These are phyloP conservation scores for Colletotrichum aenigma DNA, from an alignment of 2,329 filamentous ascomycete genomes.

Conservation along the genomic window DNA sequence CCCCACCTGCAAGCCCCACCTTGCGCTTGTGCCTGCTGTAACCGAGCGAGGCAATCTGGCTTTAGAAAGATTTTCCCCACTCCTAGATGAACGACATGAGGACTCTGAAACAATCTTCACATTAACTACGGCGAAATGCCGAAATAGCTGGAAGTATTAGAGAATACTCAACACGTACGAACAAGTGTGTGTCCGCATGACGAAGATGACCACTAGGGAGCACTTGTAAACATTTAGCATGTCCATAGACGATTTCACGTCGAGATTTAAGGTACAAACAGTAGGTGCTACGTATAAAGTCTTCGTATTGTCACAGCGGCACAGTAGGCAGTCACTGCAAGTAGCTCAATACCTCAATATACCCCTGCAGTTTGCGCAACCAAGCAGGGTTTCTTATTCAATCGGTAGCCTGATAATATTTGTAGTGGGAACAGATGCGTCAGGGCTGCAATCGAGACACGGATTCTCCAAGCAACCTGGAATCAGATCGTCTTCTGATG, in stretches of 20 bases:
- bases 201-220: neutral
- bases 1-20: neutral
- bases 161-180: neutral
- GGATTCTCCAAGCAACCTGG: neutral
- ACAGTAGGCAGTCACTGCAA: neutral
- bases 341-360: neutral
- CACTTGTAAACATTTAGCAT: neutral
- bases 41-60: neutral
- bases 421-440: neutral
- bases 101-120: neutral
- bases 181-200: neutral
- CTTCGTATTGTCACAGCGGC: neutral
- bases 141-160: neutral
- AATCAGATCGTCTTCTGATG: neutral
- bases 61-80: neutral
- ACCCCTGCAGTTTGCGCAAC: neutral
- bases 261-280: neutral
- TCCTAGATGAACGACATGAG: neutral
- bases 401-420: neutral
- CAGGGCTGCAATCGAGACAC: neutral
- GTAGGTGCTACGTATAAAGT: neutral
- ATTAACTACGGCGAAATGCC: neutral
- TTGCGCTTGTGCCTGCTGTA: neutral
- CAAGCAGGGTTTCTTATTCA: neutral
- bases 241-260: too few relatives aligned